Evolutionary conservation across 495 filamentous ascomycete species (phyloP).

Genomic region (Halenospora varia): DNA sequence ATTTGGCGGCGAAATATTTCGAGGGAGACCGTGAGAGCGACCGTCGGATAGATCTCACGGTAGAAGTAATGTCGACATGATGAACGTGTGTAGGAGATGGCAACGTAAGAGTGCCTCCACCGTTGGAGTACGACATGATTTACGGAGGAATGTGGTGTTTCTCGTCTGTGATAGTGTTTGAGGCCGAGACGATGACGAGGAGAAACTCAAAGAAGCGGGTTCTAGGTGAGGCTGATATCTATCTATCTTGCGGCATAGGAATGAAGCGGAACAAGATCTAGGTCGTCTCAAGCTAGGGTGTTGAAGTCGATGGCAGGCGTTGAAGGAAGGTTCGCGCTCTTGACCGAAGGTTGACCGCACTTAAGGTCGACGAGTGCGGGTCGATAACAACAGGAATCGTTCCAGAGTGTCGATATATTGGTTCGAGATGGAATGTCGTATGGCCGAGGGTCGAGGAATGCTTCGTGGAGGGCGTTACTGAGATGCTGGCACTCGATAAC

Average conservation of each 20-base stretch:
- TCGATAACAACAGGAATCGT: neutral
- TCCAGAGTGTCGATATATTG: neutral
- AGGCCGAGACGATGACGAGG: slow-evolving; percentile 6
- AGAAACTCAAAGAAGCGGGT: neutral
- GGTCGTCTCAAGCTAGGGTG: neutral
- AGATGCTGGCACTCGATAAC: slow-evolving; percentile 4
- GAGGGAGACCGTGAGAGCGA: slow-evolving; percentile 86
- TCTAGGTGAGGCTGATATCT: slow-evolving; percentile 9
- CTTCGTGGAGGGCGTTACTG: neutral
- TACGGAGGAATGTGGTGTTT: slow-evolving; percentile 7
- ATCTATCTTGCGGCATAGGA: slow-evolving; percentile 18
- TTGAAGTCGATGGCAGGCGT: neutral
- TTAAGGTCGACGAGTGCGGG: neutral
- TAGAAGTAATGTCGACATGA: slow-evolving; percentile 71
- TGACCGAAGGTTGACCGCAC: neutral
- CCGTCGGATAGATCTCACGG: slow-evolving; percentile 72
- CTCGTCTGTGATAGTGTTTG: slow-evolving; percentile 10
- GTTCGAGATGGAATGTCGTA: slow-evolving; percentile 4
- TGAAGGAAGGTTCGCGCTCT: neutral
- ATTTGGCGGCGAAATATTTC: slow-evolving; percentile 62
- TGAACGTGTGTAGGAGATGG: slow-evolving; percentile 79
- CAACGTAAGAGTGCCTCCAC: slow-evolving; percentile 75
- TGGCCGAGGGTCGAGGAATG: slow-evolving; percentile 12
- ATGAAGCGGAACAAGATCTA: neutral
- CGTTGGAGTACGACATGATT: slow-evolving; percentile 42